These are phyloP conservation scores for Asterophora parasitica DNA, from an alignment of 768 basidiomycete genomes.

Conservation along the genomic window DNA sequence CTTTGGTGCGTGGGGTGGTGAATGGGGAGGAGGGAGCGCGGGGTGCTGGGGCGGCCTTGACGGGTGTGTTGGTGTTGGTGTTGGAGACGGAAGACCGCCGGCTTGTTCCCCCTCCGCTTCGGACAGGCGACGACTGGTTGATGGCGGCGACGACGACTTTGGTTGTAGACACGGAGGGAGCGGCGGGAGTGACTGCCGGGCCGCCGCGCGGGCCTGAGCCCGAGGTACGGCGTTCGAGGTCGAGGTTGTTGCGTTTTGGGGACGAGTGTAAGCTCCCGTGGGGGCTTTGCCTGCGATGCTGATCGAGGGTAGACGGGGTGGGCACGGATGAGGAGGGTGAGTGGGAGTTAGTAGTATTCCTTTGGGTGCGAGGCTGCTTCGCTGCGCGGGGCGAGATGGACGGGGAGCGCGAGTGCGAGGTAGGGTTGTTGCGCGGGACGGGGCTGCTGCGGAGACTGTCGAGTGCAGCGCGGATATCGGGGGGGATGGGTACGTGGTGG, in stretches of 20 bases:
- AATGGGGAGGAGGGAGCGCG: background rate
- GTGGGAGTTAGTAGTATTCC: slow-evolving; percentile 34
- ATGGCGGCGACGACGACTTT: slow-evolving; percentile 33
- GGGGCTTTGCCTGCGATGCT: slow-evolving; percentile 44
- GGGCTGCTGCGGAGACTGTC: slow-evolving; percentile 44
- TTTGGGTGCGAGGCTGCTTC: too few species aligned
- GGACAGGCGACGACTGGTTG: slow-evolving; percentile 15
- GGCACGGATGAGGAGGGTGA: slow-evolving; percentile 43
- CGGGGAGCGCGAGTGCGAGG: too few species aligned
- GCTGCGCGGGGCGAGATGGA: slow-evolving; percentile 13
- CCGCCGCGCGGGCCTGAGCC: slow-evolving; percentile 48
- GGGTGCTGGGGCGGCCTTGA: slow-evolving; percentile 15
- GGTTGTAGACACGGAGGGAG: slow-evolving; percentile 35
- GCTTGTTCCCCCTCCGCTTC: too few species aligned
- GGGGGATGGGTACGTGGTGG: slow-evolving; percentile 69
- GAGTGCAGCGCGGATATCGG: slow-evolving; percentile 63
- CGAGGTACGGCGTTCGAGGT: slow-evolving; percentile 46
- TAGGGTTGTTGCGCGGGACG: slow-evolving; percentile 10
- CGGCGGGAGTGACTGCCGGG: slow-evolving; percentile 38
- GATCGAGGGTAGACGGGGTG: slow-evolving; percentile 42
- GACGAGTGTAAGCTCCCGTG: slow-evolving; percentile 56
- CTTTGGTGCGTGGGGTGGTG: slow-evolving; percentile 19
- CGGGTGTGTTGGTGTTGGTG: slow-evolving; percentile 10
- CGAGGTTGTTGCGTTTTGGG: slow-evolving; percentile 54
- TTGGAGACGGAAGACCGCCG: slow-evolving; percentile 28